phyloP scores from a whole-genome alignment of 257 asterid species.

The Solanum bulbocastanum region DNA sequence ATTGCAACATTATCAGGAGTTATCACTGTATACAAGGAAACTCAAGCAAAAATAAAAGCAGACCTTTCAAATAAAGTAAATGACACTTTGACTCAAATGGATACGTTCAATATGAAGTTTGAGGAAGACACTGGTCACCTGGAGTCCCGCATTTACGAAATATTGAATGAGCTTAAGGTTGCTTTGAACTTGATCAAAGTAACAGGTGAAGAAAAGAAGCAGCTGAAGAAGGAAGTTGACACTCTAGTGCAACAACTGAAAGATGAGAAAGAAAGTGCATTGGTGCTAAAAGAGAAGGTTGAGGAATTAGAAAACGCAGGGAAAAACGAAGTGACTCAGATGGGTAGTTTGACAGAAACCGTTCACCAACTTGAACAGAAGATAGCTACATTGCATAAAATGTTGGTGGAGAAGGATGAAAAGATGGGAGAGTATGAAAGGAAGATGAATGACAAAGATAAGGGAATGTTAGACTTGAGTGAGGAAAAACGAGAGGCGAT shows the following conservation, averaged over 20 bases:
- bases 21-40: slow-evolving; percentile 39
- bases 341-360: slow-evolving; percentile 21
- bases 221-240: slow-evolving; percentile 30
- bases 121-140: slow-evolving; percentile 92
- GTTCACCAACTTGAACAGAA: slow-evolving; percentile 30
- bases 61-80: slow-evolving; percentile 41
- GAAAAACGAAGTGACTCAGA: slow-evolving; percentile 33
- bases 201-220: slow-evolving; percentile 33
- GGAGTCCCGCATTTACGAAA: slow-evolving; percentile 72
- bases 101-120: slow-evolving; percentile 58
- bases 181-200: slow-evolving; percentile 36
- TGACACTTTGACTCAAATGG: slow-evolving; percentile 37
- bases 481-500: slow-evolving; percentile 88
- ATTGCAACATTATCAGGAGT: slow-evolving; percentile 24
- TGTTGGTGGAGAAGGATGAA: slow-evolving; percentile 31
- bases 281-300: slow-evolving; percentile 25
- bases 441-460: slow-evolving; percentile 46
- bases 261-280: slow-evolving; percentile 20
- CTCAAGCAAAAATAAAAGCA: slow-evolving; percentile 26
- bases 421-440: slow-evolving; percentile 31
- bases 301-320: slow-evolving; percentile 22
- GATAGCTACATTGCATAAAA: slow-evolving; percentile 27
- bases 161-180: slow-evolving; percentile 52
- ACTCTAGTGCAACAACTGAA: slow-evolving; percentile 31
- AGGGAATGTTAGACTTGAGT: slow-evolving; percentile 36